Conservation (phyloP, 1,284 basidiomycete genomes). For the Pholiota adiposa region DNA sequence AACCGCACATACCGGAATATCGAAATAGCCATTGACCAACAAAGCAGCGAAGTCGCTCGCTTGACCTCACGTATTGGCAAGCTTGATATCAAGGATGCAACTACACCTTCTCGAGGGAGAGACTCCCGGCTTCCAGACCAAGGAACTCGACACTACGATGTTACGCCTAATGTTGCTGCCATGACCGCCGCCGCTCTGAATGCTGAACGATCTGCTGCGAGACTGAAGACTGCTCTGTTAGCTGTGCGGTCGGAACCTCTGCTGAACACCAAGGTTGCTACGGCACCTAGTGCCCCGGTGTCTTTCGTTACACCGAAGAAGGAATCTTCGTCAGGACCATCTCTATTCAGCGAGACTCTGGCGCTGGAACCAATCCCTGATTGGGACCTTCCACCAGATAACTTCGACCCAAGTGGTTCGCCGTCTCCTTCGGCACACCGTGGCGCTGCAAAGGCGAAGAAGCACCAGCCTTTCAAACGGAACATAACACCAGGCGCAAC, state of each 20-base stretch:
- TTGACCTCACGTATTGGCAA: conserved; percentile 61
- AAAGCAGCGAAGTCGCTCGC: conserved; percentile 59
- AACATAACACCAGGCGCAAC: conserved; percentile 1
- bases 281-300: conserved; percentile 42
- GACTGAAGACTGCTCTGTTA: conserved; percentile 71
- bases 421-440: conserved; percentile 15
- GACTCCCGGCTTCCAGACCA: conserved; percentile 48
- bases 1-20: conserved; percentile 86
- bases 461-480: conserved; percentile 17
- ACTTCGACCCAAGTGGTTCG: conserved; percentile 21
- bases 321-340: conserved; percentile 13
- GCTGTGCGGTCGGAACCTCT: conserved; percentile 63
- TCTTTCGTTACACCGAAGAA: conserved; percentile 44
- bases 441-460: conserved; percentile 15
- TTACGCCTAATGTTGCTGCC: conserved; percentile 67
- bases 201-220: conserved; percentile 72
- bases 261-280: conserved; percentile 58
- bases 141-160: conserved; percentile 40
- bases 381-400: conserved; percentile 18
- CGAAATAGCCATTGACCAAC: conserved; percentile 67
- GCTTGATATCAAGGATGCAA: conserved; percentile 43
- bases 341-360: conserved; percentile 28
- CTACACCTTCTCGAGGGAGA: conserved; percentile 23
- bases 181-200: conserved; percentile 80
- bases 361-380: conserved; percentile 5